Percentiles rank a stretch among this genome's conserved stretches.
Conservation (phyloP, 2,329 filamentous ascomycete genomes). For the Clonostachys sp. region DNA sequence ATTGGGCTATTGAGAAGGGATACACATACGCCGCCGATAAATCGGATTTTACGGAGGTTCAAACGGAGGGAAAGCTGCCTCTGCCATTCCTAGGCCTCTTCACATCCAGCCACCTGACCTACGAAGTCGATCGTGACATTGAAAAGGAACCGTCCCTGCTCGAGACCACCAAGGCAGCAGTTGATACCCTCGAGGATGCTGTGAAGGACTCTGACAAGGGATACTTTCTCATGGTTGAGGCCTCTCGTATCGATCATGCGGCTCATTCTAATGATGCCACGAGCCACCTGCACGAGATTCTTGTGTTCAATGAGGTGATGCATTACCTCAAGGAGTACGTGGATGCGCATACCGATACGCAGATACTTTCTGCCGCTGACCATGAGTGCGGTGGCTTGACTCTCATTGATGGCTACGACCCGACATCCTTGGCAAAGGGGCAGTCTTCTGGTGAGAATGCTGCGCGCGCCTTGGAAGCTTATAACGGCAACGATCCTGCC, state of each 20-base stretch:
- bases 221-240: constrained; percentile 16
- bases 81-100: constrained; percentile 13
- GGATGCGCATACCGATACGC: constrained; percentile 10
- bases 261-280: constrained; percentile 13
- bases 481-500: constrained; percentile 8
- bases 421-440: constrained; percentile 6
- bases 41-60: constrained; percentile 5
- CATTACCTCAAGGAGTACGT: constrained; percentile 11
- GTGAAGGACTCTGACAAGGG: constrained; percentile 6
- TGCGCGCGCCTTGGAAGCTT: constrained; percentile 2
- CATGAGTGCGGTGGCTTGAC: constrained; percentile 16
- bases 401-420: constrained; percentile 10
- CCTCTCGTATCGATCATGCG: constrained; percentile 14
- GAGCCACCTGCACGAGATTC: constrained; percentile 12
- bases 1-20: constrained; percentile 11
- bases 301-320: constrained; percentile 16
- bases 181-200: constrained; percentile 9
- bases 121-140: constrained; percentile 12
- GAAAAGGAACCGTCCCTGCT: constrained; percentile 11
- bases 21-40: constrained; percentile 10
- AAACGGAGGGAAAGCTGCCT: constrained; percentile 5
- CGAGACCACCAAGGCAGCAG: constrained; percentile 9
- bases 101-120: constrained; percentile 9
- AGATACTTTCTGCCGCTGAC: constrained; percentile 15
- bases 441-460: constrained; percentile 10